Evolutionary conservation across 139 green algal genomes (phyloP).

Genomic region (Chlorella sorokiniana): DNA sequence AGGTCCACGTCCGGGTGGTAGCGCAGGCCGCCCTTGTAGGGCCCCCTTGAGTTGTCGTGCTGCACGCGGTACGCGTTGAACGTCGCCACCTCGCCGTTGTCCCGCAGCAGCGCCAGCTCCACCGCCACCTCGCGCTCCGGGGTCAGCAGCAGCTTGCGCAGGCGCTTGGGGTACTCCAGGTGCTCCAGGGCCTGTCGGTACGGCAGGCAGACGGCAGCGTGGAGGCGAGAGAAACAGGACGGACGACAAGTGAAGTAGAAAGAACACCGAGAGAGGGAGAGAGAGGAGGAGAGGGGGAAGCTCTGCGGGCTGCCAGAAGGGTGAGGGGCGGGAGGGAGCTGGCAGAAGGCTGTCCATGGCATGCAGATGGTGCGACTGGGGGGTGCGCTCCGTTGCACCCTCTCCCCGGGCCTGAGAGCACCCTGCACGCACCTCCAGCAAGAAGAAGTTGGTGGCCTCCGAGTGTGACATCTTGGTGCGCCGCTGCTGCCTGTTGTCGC

Average conservation of each 20-base stretch:
- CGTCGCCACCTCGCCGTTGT: constrained; percentile 66
- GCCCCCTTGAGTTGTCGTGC: constrained; percentile 88
- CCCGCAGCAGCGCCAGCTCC: constrained; percentile 79
- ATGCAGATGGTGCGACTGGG: neutral
- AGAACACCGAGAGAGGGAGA: neutral
- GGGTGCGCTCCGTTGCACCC: neutral
- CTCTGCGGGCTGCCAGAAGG: neutral
- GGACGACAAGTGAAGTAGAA: neutral
- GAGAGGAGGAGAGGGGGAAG: too few species aligned
- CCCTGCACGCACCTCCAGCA: constrained; percentile 60
- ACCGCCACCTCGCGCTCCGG: constrained; percentile 76
- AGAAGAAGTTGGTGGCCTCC: constrained; percentile 74
- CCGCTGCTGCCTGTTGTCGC: neutral
- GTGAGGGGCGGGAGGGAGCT: neutral
- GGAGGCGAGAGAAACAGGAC: neutral
- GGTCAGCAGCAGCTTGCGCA: constrained; percentile 82
- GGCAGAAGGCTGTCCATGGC: too few species aligned
- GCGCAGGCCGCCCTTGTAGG: constrained; percentile 87
- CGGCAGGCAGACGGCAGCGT: neutral
- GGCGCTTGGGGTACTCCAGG: constrained; percentile 70
- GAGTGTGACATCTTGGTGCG: constrained; percentile 26
- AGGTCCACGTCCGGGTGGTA: constrained; percentile 81
- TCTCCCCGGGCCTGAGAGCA: too few species aligned
- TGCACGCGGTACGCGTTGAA: constrained; percentile 87
- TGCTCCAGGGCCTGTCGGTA: constrained; percentile 31